Conservation (phyloP, 2,329 filamentous ascomycete genomes). For the Cladosporium sp. region DNA sequence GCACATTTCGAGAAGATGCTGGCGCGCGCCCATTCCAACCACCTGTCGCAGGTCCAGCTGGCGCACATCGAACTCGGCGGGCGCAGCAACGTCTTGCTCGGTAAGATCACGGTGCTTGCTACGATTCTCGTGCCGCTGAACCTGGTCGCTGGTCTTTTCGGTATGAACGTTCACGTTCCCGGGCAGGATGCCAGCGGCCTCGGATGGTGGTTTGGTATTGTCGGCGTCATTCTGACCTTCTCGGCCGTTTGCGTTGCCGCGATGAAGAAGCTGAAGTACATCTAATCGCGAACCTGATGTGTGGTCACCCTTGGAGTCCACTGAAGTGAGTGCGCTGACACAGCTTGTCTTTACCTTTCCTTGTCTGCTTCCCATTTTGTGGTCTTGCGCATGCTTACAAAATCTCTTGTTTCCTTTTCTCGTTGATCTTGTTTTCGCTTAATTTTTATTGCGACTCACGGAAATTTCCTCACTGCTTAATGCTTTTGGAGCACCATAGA, state of each 20-base stretch:
- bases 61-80: constrained; percentile 88
- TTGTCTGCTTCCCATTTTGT: no score
- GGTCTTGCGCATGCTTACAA: no score
- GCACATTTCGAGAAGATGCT: constrained; percentile 98
- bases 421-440: neutral
- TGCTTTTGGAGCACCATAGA: neutral
- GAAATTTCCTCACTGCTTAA: neutral
- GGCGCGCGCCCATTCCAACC: constrained; percentile 89
- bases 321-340: neutral
- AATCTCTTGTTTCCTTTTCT: neutral
- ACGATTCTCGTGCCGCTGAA: constrained; percentile 97
- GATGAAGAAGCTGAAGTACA: constrained; percentile 42
- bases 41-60: constrained; percentile 89
- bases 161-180: constrained; percentile 80
- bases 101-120: constrained; percentile 91
- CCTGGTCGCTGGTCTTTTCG: constrained; percentile 79
- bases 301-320: neutral
- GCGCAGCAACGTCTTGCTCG: constrained; percentile 80
- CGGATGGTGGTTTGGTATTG: constrained; percentile 58
- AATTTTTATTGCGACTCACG: neutral
- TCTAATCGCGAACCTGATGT: constrained; percentile 23
- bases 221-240: constrained; percentile 51
- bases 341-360: neutral
- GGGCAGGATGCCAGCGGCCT: constrained; percentile 47
- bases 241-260: constrained; percentile 36